A percentile compares a stretch with the other conserved stretches of the same genome.
These are phyloP conservation scores for Ambrosia hybrid DNA, from an alignment of 140 eudicot genomes.

Conservation along the genomic window DNA sequence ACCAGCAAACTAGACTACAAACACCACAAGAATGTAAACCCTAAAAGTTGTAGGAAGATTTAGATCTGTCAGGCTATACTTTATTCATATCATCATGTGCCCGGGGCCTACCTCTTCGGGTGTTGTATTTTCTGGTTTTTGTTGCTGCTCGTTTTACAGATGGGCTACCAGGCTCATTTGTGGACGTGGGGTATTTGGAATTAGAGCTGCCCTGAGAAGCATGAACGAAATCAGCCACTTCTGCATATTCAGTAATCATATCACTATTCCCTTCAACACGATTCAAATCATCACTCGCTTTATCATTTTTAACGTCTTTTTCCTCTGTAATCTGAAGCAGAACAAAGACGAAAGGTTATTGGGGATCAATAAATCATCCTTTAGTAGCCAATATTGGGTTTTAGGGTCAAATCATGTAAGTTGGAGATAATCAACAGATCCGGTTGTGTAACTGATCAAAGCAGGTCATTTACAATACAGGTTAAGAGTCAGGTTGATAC, in stretches of 20 bases:
- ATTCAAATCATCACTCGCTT: not conserved
- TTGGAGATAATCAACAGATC: not conserved
- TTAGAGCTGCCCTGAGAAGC: conserved; percentile 44
- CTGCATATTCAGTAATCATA: conserved; percentile 25
- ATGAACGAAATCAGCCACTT: conserved; percentile 25
- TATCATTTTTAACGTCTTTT: conserved; percentile 23
- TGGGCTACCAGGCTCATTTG: conserved; percentile 18
- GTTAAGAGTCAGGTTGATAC: too few species aligned
- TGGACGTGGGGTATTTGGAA: conserved; percentile 13
- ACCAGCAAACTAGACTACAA: conserved; percentile 22
- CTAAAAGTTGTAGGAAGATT: conserved; percentile 13
- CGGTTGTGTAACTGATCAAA: too few species aligned
- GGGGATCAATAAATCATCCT: conserved; percentile 22
- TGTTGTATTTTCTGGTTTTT: not conserved
- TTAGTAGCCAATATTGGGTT: not conserved
- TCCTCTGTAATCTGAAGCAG: conserved; percentile 36
- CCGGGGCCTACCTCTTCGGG: conserved; percentile 26
- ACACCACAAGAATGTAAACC: conserved; percentile 27
- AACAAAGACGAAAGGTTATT: conserved; percentile 2
- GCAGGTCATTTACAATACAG: too few species aligned
- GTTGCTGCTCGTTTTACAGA: conserved; percentile 20
- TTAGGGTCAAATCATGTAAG: not conserved
- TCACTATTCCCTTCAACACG: conserved; percentile 1
- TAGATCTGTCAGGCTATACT: conserved; percentile 14
- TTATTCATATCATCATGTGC: conserved; percentile 7